These are phyloP conservation scores for Xanthoconium stramineum DNA, from an alignment of 768 basidiomycete species.

Conservation along the genomic window DNA sequence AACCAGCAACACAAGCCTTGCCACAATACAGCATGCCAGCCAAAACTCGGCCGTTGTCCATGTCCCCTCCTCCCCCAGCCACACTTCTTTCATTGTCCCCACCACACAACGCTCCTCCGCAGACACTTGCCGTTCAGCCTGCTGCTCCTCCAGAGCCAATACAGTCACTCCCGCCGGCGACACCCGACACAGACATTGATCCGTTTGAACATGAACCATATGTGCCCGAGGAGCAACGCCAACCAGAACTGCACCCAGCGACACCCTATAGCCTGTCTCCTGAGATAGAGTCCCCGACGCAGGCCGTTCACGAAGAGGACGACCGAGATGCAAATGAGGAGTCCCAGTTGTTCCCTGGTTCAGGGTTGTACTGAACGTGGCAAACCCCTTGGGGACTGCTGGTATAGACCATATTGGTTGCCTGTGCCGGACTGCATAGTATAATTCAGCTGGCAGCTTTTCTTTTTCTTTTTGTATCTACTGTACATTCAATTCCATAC, in stretches of 20 bases:
- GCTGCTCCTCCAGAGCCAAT: constrained; percentile 11
- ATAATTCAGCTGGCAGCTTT: constrained; percentile 4
- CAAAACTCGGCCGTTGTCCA: constrained; percentile 4
- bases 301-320: constrained; percentile 19
- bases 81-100: constrained; percentile 12
- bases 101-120: not conserved
- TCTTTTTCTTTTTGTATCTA: constrained; percentile 27
- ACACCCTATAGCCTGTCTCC: constrained; percentile 30
- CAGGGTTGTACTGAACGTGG: constrained; percentile 37
- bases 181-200: constrained; percentile 31
- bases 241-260: constrained; percentile 11
- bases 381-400: not conserved
- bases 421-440: constrained; percentile 8
- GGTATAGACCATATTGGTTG: constrained; percentile 9
- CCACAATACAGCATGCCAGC: constrained; percentile 13
- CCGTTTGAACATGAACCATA: constrained; percentile 33
- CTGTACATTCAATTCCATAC: constrained; percentile 6
- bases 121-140: constrained; percentile 2
- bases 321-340: constrained; percentile 28
- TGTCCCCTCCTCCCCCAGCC: constrained; percentile 12
- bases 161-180: constrained; percentile 15
- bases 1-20: constrained; percentile 1
- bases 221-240: constrained; percentile 16
- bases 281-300: constrained; percentile 7
- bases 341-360: constrained; percentile 42